Conservation (phyloP, 2,329 filamentous ascomycete genomes). For the Diplodia seriata region DNA sequence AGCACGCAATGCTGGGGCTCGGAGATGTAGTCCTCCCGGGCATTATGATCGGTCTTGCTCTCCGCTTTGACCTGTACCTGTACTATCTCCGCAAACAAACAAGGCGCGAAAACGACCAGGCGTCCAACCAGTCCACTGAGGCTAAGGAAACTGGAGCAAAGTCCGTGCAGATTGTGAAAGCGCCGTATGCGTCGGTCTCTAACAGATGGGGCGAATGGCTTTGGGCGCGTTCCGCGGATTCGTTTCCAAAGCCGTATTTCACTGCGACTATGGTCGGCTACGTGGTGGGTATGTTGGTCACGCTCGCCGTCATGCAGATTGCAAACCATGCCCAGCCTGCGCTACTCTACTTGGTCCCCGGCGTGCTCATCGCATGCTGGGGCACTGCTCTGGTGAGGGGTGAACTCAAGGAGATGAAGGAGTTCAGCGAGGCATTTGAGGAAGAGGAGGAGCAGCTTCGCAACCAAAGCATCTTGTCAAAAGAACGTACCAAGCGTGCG, state of each 20-base stretch:
- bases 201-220: constrained; percentile 83
- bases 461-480: constrained; percentile 20
- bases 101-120: constrained; percentile 33
- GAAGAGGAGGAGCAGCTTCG: constrained; percentile 48
- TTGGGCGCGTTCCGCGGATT: constrained; percentile 65
- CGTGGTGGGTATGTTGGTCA: constrained; percentile 75
- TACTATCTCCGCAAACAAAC: constrained; percentile 75
- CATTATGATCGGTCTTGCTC: constrained; percentile 83
- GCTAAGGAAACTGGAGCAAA: constrained; percentile 33
- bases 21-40: constrained; percentile 95
- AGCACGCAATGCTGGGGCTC: constrained; percentile 79
- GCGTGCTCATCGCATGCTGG: constrained; percentile 78
- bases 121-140: neutral
- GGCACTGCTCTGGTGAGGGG: constrained; percentile 73
- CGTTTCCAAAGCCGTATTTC: constrained; percentile 87
- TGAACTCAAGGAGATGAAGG: constrained; percentile 78
- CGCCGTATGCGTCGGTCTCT: constrained; percentile 58
- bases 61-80: constrained; percentile 90
- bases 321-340: constrained; percentile 88
- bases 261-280: constrained; percentile 79
- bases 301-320: constrained; percentile 76
- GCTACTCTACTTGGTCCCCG: constrained; percentile 88
- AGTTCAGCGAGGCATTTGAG: constrained; percentile 72
- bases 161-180: constrained; percentile 41
- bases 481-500: constrained; percentile 23